phyloP scores from a whole-genome alignment of 805 yeast species.

The Yarrowia yakushimensis region DNA sequence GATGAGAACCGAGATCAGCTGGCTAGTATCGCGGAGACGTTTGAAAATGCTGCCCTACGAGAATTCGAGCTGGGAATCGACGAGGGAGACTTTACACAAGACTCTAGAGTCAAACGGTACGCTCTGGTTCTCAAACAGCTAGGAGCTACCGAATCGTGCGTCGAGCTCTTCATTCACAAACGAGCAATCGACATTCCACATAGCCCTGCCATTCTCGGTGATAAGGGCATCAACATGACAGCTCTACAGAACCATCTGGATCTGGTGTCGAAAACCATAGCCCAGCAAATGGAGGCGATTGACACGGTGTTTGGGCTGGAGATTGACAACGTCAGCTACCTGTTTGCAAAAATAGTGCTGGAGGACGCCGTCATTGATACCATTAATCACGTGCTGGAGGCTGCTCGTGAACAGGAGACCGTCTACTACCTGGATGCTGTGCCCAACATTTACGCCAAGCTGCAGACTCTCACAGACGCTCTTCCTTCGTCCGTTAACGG shows the following conservation, averaged over 20 bases:
- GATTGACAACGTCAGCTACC: constrained; percentile 46
- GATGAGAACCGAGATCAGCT: constrained; percentile 42
- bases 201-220: constrained; percentile 1
- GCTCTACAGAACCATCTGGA: constrained; percentile 28
- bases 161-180: constrained; percentile 35
- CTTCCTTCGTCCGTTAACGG: constrained; percentile 13
- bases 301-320: constrained; percentile 46
- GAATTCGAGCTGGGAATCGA: constrained; percentile 63
- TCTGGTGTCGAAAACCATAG: constrained; percentile 40
- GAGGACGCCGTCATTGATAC: constrained; percentile 36
- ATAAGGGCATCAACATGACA: constrained; percentile 27
- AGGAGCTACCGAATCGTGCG: constrained; percentile 39
- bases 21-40: constrained; percentile 58
- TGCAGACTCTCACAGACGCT: constrained; percentile 28
- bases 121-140: constrained; percentile 37
- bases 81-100: constrained; percentile 42
- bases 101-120: constrained; percentile 36
- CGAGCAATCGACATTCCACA: background rate
- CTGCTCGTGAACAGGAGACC: constrained; percentile 22
- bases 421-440: constrained; percentile 40
- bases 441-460: constrained; percentile 38
- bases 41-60: constrained; percentile 63
- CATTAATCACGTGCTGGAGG: constrained; percentile 31
- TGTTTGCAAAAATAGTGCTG: constrained; percentile 47
- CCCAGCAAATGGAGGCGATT: constrained; percentile 41